Base-by-base conservation (phyloP, 1,284 basidiomycete species). In the Irpex sp. region DNA sequence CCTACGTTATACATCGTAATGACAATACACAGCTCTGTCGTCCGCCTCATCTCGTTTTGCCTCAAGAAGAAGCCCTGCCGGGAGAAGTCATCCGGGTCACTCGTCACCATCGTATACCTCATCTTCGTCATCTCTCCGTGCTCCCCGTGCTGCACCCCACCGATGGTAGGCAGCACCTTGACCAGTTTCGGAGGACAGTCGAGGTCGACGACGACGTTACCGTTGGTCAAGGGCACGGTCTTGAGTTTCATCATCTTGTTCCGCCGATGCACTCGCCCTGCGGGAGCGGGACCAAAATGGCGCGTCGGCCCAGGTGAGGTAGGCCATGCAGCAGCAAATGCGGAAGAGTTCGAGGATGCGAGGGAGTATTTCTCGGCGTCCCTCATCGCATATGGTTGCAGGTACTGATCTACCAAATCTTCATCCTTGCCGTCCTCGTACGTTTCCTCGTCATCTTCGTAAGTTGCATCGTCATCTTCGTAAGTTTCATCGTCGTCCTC, bases 1-100 rank as follows among this genome's bases (percentile, higher is more conserved):
- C 88, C 66, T 68, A 91, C 90, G 70, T 94, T 94, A 74, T 91
- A 97, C 94, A 98, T 95, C 19, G 96, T 98, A 71, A 98, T 91
- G 64, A 93, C 91, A 73, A 97, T 90, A 76, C 97, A 93, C 55
- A 99, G 74, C 71, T 99, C 97, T 1, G 95, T 99, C 64, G 88
- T 84, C 49, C 96, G 81, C 45, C 86, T 84, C 67, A 79, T 85
- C 68, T 90, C 82, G 67, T 91, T 91, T 70, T 98, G 96, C 51
- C 96, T 83, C 36, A 99, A 80, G 60, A 90, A 90, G 70, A 94
- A 94, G 6, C 90, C 87, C 49, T 87, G 86, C 64, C 81, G 81
- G 69, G 93, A 87, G 71, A 98, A 98, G 47, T 95, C 90, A 71
- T 99, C 93, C 0, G 97, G 95, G 70, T 95, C 93, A 70, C 93